A percentile compares a stretch with the other conserved stretches of the same genome.
These are phyloP conservation scores for Setomelanomma holmii DNA, from an alignment of 2,329 filamentous ascomycete genomes.

Conservation along the genomic window DNA sequence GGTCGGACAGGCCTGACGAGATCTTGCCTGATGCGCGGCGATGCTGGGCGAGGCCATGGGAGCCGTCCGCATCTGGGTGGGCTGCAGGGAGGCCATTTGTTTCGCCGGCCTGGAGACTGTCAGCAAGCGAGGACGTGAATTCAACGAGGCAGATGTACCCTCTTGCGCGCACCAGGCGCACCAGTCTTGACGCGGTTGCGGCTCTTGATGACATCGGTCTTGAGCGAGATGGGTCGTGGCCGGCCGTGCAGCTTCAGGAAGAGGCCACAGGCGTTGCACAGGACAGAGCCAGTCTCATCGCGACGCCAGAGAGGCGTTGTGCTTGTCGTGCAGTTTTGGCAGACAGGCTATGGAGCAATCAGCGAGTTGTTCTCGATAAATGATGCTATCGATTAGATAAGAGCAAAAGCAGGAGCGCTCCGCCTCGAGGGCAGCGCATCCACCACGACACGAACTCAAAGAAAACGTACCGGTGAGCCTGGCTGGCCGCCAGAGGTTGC, in stretches of 20 bases:
- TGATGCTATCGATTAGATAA: conserved; percentile 51
- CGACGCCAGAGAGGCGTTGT: conserved; percentile 97
- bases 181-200: conserved; percentile 96
- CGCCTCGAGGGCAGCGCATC: conserved; percentile 10
- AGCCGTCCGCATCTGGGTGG: conserved; percentile 62
- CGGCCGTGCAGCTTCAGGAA: conserved; percentile 97
- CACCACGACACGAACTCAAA: conserved; percentile 48
- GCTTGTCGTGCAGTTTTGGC: conserved; percentile 94
- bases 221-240: conserved; percentile 90
- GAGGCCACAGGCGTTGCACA: conserved; percentile 97
- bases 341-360: conserved; percentile 80
- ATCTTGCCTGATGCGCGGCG: conserved; percentile 74
- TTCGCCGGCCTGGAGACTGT: conserved; percentile 31
- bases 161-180: conserved; percentile 79
- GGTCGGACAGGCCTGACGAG: conserved; percentile 74
- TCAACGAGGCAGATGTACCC: too few relatives aligned
- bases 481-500: conserved; percentile 70
- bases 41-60: conserved; percentile 65
- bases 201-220: conserved; percentile 99
- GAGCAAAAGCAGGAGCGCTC: conserved; percentile 34
- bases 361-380: conserved; percentile 14
- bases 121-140: too few relatives aligned
- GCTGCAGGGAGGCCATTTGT: conserved; percentile 65
- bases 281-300: conserved; percentile 92
- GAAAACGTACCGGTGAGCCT: conserved; percentile 61